Evolutionary conservation across 352 stramenopile species (phyloP).

Genomic region (Achlya hypogyna): DNA sequence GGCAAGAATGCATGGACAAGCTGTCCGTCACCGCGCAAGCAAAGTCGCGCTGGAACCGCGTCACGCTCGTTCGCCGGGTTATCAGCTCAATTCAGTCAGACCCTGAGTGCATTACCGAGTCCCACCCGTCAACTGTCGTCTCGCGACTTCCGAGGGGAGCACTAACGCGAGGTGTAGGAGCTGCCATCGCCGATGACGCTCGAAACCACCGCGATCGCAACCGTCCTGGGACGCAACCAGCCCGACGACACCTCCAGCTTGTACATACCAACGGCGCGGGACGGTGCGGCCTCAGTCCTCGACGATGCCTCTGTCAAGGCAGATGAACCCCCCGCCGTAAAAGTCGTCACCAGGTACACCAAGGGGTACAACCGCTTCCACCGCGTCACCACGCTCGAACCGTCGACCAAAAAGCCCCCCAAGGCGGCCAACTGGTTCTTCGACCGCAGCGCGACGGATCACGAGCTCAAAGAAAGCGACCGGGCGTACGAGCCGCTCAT

Average conservation of each 20-base stretch:
- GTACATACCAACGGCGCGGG: not conserved
- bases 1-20: not conserved
- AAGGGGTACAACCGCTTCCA: not conserved
- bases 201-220: not conserved
- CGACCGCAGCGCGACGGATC: not conserved
- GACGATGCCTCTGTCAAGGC: not conserved
- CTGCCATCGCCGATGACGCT: not conserved
- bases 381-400: not conserved
- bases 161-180: not conserved
- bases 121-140: not conserved
- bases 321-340: conserved; percentile 4
- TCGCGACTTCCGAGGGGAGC: not conserved
- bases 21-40: not conserved
- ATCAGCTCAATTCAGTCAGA: not conserved
- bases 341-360: not conserved
- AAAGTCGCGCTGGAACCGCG: not conserved
- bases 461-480: conserved; percentile 6
- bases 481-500: conserved; percentile 6
- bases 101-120: not conserved
- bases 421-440: conserved; percentile 13
- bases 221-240: not conserved
- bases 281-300: not conserved
- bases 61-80: not conserved
- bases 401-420: not conserved
- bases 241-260: not conserved